phyloP scores from a whole-genome alignment of 2,329 filamentous ascomycete genomes.

The Penicillium vulpinum region DNA sequence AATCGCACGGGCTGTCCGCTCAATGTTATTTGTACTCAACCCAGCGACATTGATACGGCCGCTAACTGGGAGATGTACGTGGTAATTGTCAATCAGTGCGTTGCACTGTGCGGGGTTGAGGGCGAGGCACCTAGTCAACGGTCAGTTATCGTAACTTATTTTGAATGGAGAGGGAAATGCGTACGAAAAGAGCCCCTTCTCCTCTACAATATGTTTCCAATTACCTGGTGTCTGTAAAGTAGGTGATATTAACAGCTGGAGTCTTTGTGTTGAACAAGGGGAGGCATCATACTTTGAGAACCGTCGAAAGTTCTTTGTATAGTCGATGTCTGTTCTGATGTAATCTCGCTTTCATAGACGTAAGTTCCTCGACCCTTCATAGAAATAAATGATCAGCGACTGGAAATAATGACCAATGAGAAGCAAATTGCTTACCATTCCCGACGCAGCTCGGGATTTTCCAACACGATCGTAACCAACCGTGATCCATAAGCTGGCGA shows the following conservation, averaged over 20 bases:
- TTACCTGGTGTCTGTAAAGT: neutral
- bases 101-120: neutral
- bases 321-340: too few species aligned
- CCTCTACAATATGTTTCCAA: neutral
- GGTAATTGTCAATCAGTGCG: neutral
- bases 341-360: neutral
- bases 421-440: neutral
- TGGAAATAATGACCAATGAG: neutral
- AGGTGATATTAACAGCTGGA: too few species aligned
- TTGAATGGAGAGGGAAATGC: neutral
- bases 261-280: too few species aligned
- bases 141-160: too few species aligned
- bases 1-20: slow-evolving; percentile 20
- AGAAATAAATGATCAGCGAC: neutral
- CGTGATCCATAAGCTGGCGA: neutral
- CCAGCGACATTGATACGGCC: neutral
- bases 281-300: too few species aligned
- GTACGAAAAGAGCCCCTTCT: neutral
- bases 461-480: neutral
- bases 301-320: too few species aligned
- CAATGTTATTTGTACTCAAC: slow-evolving; percentile 53
- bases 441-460: neutral
- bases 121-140: neutral
- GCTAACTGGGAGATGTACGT: neutral
- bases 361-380: neutral